phyloP scores from a whole-genome alignment of 192 early-diverging fungal genomes.

The Backusella sp. region DNA sequence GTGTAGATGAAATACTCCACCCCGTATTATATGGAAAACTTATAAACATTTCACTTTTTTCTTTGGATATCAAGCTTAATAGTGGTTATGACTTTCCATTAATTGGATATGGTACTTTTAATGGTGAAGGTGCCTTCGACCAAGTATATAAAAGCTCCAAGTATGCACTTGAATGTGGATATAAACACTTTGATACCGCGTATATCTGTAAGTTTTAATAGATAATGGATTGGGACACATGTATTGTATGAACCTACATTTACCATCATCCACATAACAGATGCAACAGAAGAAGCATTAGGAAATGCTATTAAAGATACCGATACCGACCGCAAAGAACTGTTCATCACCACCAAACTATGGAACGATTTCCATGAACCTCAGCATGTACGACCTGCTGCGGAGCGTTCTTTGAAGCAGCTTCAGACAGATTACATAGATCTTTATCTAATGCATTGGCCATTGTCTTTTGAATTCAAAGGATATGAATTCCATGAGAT shows the following conservation, averaged over 20 bases:
- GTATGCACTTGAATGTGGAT: slow-evolving; percentile 45
- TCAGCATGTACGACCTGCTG: slow-evolving; percentile 60
- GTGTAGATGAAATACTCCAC: background rate
- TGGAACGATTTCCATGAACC: slow-evolving; percentile 49
- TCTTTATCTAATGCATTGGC: slow-evolving; percentile 87
- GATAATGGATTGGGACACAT: no score
- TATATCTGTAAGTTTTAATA: slow-evolving; percentile 26
- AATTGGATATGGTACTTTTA: slow-evolving; percentile 23
- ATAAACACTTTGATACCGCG: slow-evolving; percentile 61
- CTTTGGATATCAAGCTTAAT: slow-evolving; percentile 9
- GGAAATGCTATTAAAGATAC: slow-evolving; percentile 56
- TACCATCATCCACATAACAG: background rate
- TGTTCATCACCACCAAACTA: slow-evolving; percentile 68
- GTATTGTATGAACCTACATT: background rate
- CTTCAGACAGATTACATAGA: slow-evolving; percentile 78
- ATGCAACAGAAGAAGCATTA: slow-evolving; percentile 68
- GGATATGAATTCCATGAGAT: slow-evolving; percentile 20
- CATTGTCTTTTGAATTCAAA: slow-evolving; percentile 53
- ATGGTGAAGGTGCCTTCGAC: slow-evolving; percentile 17
- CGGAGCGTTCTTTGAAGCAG: slow-evolving; percentile 66
- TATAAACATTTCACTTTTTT: background rate
- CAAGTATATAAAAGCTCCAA: slow-evolving; percentile 26
- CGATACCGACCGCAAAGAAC: slow-evolving; percentile 53
- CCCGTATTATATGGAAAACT: no score
- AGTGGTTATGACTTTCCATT: slow-evolving; percentile 25